Evolutionary conservation across 2,329 filamentous ascomycete species (phyloP), one percentile per base, ranked within the genome.

Genomic region (Ambrosiella beaveri): DNA sequence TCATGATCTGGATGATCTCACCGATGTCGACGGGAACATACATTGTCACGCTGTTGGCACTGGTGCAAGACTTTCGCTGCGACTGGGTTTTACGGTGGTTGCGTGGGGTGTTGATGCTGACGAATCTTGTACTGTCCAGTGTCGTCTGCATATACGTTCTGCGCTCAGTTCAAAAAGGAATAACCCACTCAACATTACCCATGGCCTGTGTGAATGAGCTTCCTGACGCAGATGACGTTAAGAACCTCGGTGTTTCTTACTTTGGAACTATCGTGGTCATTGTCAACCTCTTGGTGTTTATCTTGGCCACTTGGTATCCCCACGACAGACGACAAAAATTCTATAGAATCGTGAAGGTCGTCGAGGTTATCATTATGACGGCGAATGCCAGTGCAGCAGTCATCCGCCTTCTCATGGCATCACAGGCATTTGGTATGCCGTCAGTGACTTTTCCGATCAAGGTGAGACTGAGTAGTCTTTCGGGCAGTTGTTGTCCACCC

Each of bases 41-140:
- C 66, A 81, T 84, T 60, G 74, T 79, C 3, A 80, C 81, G 0
- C 70, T 85, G 13, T 72, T 85, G n/a, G 80, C 79, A 1, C 73
- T 85, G 39, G 78, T 81, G 1, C 77, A 78, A 64, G 81, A 85
- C 64, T 84, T 83, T 69, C 79, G 78, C 62, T 70, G 81, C 37
- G 81, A 85, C 67, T 81, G 79, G 78, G 78, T 85, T 0, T 69
- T 85, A 54, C 73, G 81, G 51, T 85, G 81, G 81, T 68, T 85
- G 63, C 73, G 82, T 19, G 80, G 84, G 65, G 69, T 77, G 19
- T 74, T 85, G 63, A 85, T 85, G 80, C 74, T 84, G 61, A 72
- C 79, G 61, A 85, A 84, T 67, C 69, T 85, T 61, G 73, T 72
- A 0, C 73, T 85, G 12, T 79, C 76, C 4, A 76, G 75, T 56